Evolutionary conservation across 2,329 filamentous ascomycete genomes (phyloP).

Genomic region (Cercospora brassicicola): DNA sequence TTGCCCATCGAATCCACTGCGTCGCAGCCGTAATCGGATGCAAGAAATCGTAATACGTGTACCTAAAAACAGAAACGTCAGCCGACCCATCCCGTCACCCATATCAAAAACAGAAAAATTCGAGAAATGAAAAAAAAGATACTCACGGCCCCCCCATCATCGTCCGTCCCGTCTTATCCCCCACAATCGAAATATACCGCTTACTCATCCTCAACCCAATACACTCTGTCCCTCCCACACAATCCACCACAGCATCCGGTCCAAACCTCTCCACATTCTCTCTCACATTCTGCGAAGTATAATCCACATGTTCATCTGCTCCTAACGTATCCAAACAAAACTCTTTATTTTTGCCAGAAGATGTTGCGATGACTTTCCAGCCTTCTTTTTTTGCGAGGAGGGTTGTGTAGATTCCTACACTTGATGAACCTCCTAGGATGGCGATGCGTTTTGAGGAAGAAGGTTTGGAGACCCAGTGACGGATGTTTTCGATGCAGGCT

Average conservation of each 20-base stretch:
- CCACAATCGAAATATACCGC: slow-evolving; percentile 52
- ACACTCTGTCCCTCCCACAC: slow-evolving; percentile 51
- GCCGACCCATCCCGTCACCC: too few species aligned
- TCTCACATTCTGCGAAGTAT: slow-evolving; percentile 54
- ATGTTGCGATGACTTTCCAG: slow-evolving; percentile 48
- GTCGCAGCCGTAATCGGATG: slow-evolving; percentile 27
- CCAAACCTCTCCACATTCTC: too few species aligned
- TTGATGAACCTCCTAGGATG: slow-evolving; percentile 5
- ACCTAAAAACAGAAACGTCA: too few species aligned
- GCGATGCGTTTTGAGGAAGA: too few species aligned
- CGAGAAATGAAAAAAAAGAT: too few species aligned
- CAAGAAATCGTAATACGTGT: slow-evolving; percentile 35
- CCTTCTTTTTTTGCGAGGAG: slow-evolving; percentile 36
- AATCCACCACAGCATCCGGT: slow-evolving; percentile 61
- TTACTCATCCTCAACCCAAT: slow-evolving; percentile 43
- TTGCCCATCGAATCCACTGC: slow-evolving; percentile 37
- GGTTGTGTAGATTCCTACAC: slow-evolving; percentile 39
- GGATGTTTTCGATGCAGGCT: slow-evolving; percentile 35
- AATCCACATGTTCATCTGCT: slow-evolving; percentile 65
- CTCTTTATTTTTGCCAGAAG: slow-evolving; percentile 59
- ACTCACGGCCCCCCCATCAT: slow-evolving; percentile 38
- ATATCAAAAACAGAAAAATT: too few species aligned
- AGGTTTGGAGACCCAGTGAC: slow-evolving; percentile 1
- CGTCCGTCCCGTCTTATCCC: slow-evolving; percentile 39
- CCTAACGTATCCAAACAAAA: slow-evolving; percentile 57